These are phyloP conservation scores for Cunninghamia lanceolata DNA, from an alignment of 75 land plant genomes.

Conservation along the genomic window DNA sequence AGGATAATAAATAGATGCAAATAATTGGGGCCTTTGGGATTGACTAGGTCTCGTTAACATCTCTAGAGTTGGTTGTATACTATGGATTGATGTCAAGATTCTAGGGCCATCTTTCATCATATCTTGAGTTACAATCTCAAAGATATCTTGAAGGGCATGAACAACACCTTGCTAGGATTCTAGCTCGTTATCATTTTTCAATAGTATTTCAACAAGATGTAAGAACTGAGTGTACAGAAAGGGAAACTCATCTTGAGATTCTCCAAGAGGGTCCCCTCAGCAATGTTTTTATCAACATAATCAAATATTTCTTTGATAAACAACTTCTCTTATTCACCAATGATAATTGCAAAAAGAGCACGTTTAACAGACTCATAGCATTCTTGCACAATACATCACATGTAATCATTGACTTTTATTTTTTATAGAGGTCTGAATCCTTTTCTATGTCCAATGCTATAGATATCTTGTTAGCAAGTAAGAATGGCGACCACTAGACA, in stretches of 20 bases:
- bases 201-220: conserved; percentile 49
- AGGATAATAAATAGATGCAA: conserved; percentile 60
- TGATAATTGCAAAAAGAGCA: conserved; percentile 41
- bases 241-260: conserved; percentile 69
- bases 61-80: conserved; percentile 12
- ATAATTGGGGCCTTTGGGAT: conserved; percentile 28
- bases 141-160: conserved; percentile 80
- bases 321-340: conserved; percentile 54
- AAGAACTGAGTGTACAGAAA: conserved; percentile 65
- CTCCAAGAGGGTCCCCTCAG: conserved; percentile 29
- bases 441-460: conserved; percentile 85
- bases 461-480: conserved; percentile 88
- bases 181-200: conserved; percentile 22
- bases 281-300: conserved; percentile 52
- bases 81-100: conserved; percentile 17
- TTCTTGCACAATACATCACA: conserved; percentile 71
- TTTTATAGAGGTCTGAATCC: conserved; percentile 53
- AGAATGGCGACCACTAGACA: conserved; percentile 77
- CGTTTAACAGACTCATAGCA: conserved; percentile 68
- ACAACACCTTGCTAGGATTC: conserved; percentile 39
- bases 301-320: conserved; percentile 49
- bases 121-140: conserved; percentile 77
- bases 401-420: conserved; percentile 72
- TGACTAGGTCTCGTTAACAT: conserved; percentile 4
- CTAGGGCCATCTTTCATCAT: conserved; percentile 58